Base-by-base conservation (phyloP, 176 grass and related monocot genomes). In the Zizania latifolia region DNA sequence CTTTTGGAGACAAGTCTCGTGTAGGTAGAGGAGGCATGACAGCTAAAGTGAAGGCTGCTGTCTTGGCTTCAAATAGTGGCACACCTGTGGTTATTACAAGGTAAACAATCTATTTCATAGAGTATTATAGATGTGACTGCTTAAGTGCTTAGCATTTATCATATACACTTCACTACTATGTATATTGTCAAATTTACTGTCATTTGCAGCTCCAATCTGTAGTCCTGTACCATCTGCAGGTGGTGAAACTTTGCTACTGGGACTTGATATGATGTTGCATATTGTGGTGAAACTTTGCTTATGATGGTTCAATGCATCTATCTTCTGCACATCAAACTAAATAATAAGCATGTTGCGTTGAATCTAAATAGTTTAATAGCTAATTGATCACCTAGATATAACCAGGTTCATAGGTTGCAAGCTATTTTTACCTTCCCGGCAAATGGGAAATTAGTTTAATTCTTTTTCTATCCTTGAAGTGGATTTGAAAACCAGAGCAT, bases 21-120 rank as follows among this genome's bases (percentile, higher is more conserved):
- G 89, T 99, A 36, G 95, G 95, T 67, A 93, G 95, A 82, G 95
- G 95, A 48, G 95, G 95, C 17, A 99, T 99, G 95, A 91, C 91
- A 58, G 95, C 95, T 63, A 98, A 98, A 84, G 95, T 98, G 29
- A 85, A 98, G 80, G 91, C 95, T 59, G 91, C 95, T 72, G 72
- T 89, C 2, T 89, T 76, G 82, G 84, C 91, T 88, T 88, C 95
- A 73, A 89, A 63, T 30, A 87, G 89, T 67, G 90, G 91, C 73
- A 89, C 80, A 29, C 95, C 95, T 75, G 95, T 98, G 76, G 86
- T 98, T 40, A 94, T 98, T 62, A 86, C 86, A 70, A 98, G 95
- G 95, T 94, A 69, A 34, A 8, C 30, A 43, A 78, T 17, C 34
- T 27, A 53, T 75, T 41, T 0, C 26, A 2, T 8, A 58, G 75